Evolutionary conservation across 306 rosid genomes (phyloP), one percentile per base, ranked within the genome.

Genomic region (Alnus rubra): DNA sequence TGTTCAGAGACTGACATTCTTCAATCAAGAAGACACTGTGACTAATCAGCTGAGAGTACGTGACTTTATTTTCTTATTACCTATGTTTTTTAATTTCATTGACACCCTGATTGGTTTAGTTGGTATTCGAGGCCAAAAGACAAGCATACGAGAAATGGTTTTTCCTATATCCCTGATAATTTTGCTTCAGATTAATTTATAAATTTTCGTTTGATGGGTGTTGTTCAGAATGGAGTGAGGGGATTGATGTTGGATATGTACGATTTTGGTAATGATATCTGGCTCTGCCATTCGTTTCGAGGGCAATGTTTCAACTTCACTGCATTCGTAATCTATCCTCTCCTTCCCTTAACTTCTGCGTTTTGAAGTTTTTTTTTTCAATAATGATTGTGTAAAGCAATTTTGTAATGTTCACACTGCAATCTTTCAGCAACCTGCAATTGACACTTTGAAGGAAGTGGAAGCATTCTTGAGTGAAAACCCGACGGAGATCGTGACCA

Each of bases 211-310:
- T 42, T 79, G 50, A 35, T 88, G 45, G 52, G 9, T 77, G 23
- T 35, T 87, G 74, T 86, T 80, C 76, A 94, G 98, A 94, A 94
- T 86, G 98, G 98, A 78, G 98, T 91, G 79, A 86, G 98, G 79
- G 97, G 98, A 76, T 82, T 94, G 84, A 94, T 94, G 98, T 81
- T 94, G 90, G 98, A 94, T 86, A 91, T 94, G 98, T 94, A 94
- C 80, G 97, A 94, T 76, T 94, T 91, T 48, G 80, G 87, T 78
- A 87, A 91, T 50, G 97, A 94, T 86, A 87, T 94, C 86, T 94
- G 98, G 98, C 97, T 94, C 72, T 94, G 97, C 85, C 98, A 94
- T 89, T 92, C 98, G 31, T 92, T 94, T 76, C 82, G 62, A 64
- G 97, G 97, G 56, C 97, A 94, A 84, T 94, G 98, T 86, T 94